A percentile compares a stretch with the other conserved stretches of the same genome.
Evolutionary conservation across 306 rosid genomes (phyloP).

Genomic region (Lathyrus sativus): DNA sequence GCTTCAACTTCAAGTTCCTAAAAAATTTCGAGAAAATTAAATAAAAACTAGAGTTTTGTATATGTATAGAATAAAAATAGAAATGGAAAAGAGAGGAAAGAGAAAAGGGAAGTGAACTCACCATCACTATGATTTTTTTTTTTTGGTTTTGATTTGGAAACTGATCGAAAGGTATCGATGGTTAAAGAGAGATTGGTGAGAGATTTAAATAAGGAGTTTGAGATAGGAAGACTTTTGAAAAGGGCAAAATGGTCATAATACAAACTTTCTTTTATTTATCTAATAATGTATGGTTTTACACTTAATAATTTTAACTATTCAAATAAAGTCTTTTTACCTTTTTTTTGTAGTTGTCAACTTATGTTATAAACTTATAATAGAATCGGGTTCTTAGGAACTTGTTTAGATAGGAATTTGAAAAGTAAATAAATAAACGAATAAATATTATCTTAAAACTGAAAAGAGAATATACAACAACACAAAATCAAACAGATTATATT

Average conservation of each 20-base stretch:
- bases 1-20: slow-evolving; percentile 56
- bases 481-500: too few species aligned
- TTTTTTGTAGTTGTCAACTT: too few species aligned
- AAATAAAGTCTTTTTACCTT: too few species aligned
- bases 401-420: too few species aligned
- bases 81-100: background rate
- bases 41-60: background rate
- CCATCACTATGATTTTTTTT: slow-evolving; percentile 40
- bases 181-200: slow-evolving; percentile 36
- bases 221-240: background rate
- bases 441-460: too few species aligned
- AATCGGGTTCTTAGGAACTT: too few species aligned
- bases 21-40: background rate
- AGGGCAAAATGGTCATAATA: slow-evolving; percentile 50
- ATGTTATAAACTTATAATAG: too few species aligned
- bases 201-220: slow-evolving; percentile 47
- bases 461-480: too few species aligned
- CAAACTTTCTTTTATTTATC: slow-evolving; percentile 1
- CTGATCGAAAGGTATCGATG: slow-evolving; percentile 27
- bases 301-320: background rate
- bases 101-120: slow-evolving; percentile 20
- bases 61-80: background rate
- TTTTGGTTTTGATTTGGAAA: background rate
- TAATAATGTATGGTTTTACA: background rate
- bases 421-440: too few species aligned